Conservation (phyloP, 2,329 filamentous ascomycete species). For the Nemania sp. region DNA sequence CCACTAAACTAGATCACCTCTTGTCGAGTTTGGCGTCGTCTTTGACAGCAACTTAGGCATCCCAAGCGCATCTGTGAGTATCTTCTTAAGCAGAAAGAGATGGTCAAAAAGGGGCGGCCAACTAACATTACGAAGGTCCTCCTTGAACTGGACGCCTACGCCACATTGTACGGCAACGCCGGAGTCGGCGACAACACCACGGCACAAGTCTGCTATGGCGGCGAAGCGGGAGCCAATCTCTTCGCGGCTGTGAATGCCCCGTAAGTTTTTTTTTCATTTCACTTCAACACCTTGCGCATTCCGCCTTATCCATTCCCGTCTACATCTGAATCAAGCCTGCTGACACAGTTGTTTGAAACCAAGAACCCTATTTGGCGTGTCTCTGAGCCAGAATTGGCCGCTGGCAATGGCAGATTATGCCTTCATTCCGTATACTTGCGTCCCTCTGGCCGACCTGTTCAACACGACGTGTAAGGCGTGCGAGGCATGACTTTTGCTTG, state of each 20-base stretch:
- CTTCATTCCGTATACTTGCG: slow-evolving; percentile 13
- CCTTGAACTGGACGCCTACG: slow-evolving; percentile 17
- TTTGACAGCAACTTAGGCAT: slow-evolving; percentile 4
- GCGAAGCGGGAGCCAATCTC: slow-evolving; percentile 16
- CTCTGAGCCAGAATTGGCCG: slow-evolving; percentile 17
- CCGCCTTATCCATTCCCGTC: too few species aligned
- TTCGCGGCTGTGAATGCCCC: slow-evolving; percentile 17
- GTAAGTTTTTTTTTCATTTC: background rate
- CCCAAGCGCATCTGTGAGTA: slow-evolving; percentile 18
- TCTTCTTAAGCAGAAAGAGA: too few species aligned
- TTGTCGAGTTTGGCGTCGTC: slow-evolving; percentile 18
- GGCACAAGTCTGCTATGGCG: slow-evolving; percentile 16
- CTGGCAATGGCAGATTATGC: slow-evolving; percentile 10
- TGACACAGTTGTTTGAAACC: slow-evolving; percentile 2
- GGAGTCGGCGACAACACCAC: slow-evolving; percentile 3
- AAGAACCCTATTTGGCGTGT: slow-evolving; percentile 16
- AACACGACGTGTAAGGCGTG: slow-evolving; percentile 9
- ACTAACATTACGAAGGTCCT: slow-evolving; percentile 12
- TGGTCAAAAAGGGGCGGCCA: too few species aligned
- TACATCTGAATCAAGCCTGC: too few species aligned
- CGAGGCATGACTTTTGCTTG: too few species aligned
- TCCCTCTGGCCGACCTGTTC: slow-evolving; percentile 5
- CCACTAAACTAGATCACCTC: slow-evolving; percentile 4
- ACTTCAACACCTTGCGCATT: too few species aligned
- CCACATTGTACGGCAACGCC: slow-evolving; percentile 18